Base-by-base conservation (phyloP, 2,329 filamentous ascomycete genomes). In the Fusarium illudens region DNA sequence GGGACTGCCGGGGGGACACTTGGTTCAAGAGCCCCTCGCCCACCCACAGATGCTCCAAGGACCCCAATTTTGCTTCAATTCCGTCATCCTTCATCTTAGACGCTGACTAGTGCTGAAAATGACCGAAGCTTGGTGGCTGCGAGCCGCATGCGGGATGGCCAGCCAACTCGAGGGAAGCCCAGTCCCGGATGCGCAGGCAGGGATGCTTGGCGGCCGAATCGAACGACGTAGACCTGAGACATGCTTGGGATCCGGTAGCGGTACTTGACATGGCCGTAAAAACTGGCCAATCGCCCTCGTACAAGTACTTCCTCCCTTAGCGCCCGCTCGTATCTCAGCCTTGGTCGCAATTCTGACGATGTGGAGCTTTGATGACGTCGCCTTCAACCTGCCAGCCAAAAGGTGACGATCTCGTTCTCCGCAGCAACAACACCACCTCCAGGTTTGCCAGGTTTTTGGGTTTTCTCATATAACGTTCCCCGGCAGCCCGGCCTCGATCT, bases 371-470 rank as follows among this genome's bases (percentile, higher is more conserved):
- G 68, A 74, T 74, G 72, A 74, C 72, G 72, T 74, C 72, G 71
- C 56, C 67, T 51, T 68, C 64, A 68, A 58, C 62, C 60, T 67
- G 62, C 63, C 60, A 62, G 46, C 63, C 57, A 57, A 64, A 62
- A 69, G 52, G 72, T 72, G 72, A 73, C 71, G 70, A 74, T 75
- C 72, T 71, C 65, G 61, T 71, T 72, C 72, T 74, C 71, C 72
- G 61, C 72, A 73, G 72, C 71, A 73, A 68, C 72, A 71, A 61
- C 71, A 73, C 60, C 52, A 64, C 66, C 67, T 60, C 64, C 46
- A 64, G 57, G 39, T 57, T 62, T 65, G 64, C 67, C 67, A 61
- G 59, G 67, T 67, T 65, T 71, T 62, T 56, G 58, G 60, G 58
- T 60, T 57, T 70, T 61, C 48, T 71, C 71, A 72, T 74, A 74